Conservation (phyloP, 2,329 filamentous ascomycete genomes). For the Plenodomus biglobosus region DNA sequence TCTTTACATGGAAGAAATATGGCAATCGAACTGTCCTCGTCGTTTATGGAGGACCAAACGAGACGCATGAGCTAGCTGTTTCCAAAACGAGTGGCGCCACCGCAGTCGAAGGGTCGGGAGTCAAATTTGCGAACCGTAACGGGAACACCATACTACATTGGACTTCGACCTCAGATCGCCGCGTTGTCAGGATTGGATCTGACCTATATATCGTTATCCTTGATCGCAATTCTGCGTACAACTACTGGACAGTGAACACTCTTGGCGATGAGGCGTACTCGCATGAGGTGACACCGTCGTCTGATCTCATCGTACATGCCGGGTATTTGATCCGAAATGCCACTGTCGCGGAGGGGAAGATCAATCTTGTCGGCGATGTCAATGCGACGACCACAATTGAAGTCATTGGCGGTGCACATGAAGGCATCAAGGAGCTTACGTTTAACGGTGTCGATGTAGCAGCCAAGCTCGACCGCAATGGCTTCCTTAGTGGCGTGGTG, state of each 20-base stretch:
- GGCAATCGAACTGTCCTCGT: constrained; percentile 59
- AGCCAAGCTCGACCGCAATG: constrained; percentile 45
- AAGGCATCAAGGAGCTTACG: constrained; percentile 52
- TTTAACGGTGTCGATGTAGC: constrained; percentile 58
- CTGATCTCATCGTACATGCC: constrained; percentile 58
- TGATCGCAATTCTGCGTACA: constrained; percentile 65
- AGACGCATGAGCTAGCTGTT: constrained; percentile 63
- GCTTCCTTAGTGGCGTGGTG: constrained; percentile 55
- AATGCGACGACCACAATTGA: constrained; percentile 68
- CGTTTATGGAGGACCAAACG: constrained; percentile 62
- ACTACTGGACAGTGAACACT: constrained; percentile 61
- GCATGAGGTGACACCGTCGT: constrained; percentile 15
- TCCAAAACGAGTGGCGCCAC: constrained; percentile 28
- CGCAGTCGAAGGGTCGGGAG: constrained; percentile 42
- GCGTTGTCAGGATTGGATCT: constrained; percentile 51
- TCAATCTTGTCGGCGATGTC: constrained; percentile 69
- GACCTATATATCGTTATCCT: constrained; percentile 57
- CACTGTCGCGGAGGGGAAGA: constrained; percentile 52
- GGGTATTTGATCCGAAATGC: constrained; percentile 65
- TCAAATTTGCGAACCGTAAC: constrained; percentile 40
- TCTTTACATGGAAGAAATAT: constrained; percentile 66
- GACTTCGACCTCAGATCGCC: constrained; percentile 53
- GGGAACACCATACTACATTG: constrained; percentile 55
- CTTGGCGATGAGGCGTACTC: constrained; percentile 15
- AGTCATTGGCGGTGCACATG: constrained; percentile 63